Percentiles rank a stretch among this genome's conserved stretches.
Conservation (phyloP, 495 filamentous ascomycete species). For the Wilcoxina mikolae region DNA sequence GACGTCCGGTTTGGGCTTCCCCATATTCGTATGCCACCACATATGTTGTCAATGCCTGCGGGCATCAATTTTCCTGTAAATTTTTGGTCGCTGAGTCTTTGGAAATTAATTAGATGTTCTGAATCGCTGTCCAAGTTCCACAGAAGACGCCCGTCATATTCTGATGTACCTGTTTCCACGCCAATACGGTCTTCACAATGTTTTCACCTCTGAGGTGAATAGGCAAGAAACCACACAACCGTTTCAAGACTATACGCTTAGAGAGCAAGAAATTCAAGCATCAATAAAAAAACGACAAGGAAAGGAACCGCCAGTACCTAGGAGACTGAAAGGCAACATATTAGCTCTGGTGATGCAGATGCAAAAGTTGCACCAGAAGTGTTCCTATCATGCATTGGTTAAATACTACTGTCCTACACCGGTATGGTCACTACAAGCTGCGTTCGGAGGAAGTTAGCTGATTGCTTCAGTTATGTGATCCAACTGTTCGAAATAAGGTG, state of each 20-base stretch:
- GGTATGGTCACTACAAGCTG: too few relatives aligned
- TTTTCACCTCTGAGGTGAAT: slow-evolving; percentile 59
- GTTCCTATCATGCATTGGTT: slow-evolving; percentile 60
- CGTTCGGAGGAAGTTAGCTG: not conserved
- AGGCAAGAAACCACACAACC: slow-evolving; percentile 47
- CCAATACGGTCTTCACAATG: slow-evolving; percentile 81
- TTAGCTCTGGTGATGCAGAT: slow-evolving; percentile 49
- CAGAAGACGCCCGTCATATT: slow-evolving; percentile 46
- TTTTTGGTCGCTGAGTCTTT: not conserved
- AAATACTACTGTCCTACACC: slow-evolving; percentile 59
- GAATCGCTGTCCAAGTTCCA: slow-evolving; percentile 49
- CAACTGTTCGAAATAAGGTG: slow-evolving; percentile 12
- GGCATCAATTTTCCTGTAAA: not conserved
- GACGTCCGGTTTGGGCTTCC: slow-evolving; percentile 57
- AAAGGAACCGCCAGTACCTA: slow-evolving; percentile 42
- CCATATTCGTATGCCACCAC: slow-evolving; percentile 73
- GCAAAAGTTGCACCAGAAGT: slow-evolving; percentile 54
- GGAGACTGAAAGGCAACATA: slow-evolving; percentile 51
- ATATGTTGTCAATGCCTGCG: slow-evolving; percentile 13
- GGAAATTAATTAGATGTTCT: slow-evolving; percentile 51
- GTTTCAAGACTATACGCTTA: slow-evolving; percentile 66
- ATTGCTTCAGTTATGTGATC: slow-evolving; percentile 15
- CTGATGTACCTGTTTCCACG: slow-evolving; percentile 89
- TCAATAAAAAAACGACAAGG: slow-evolving; percentile 17
- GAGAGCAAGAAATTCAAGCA: slow-evolving; percentile 63